Percentiles rank a stretch among this genome's conserved stretches.
Conservation (phyloP, 116 monocot genomes). For the Papilionanthe hybrid region DNA sequence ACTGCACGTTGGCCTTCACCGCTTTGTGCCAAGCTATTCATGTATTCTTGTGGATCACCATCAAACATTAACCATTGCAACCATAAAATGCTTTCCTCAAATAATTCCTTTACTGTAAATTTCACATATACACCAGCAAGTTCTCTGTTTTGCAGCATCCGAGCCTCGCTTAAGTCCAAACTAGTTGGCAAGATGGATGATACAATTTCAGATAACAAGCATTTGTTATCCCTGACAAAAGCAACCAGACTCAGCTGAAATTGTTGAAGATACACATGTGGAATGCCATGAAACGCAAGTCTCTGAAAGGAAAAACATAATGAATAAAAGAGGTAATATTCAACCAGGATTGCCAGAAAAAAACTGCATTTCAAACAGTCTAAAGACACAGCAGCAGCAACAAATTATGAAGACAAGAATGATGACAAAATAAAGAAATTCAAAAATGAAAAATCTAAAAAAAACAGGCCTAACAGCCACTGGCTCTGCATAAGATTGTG, state of each 20-base stretch:
- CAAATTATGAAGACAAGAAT: not conserved
- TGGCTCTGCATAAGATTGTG: not conserved
- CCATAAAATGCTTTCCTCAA: constrained; percentile 59
- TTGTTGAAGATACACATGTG: constrained; percentile 31
- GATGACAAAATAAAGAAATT: constrained; percentile 1
- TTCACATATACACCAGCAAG: not conserved
- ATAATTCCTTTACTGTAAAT: constrained; percentile 24
- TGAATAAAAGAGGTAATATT: not conserved
- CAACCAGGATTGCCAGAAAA: constrained; percentile 1
- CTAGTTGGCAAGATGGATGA: constrained; percentile 49
- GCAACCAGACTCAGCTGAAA: constrained; percentile 38
- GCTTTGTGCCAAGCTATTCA: constrained; percentile 39
- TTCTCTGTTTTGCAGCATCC: constrained; percentile 6
- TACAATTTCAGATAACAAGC: constrained; percentile 25
- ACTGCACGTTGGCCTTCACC: constrained; percentile 62
- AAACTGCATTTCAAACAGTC: not conserved
- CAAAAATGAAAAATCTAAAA: not conserved
- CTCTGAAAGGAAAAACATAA: constrained; percentile 31
- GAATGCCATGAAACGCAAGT: constrained; percentile 42
- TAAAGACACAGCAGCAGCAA: not conserved
- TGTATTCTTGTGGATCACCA: constrained; percentile 38
- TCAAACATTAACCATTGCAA: constrained; percentile 95
- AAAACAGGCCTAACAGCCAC: not conserved
- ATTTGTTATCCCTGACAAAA: constrained; percentile 40
- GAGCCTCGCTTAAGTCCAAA: constrained; percentile 21